Conservation (phyloP, 2,329 filamentous ascomycete species). For the Aspergillus pseudonomiae region DNA sequence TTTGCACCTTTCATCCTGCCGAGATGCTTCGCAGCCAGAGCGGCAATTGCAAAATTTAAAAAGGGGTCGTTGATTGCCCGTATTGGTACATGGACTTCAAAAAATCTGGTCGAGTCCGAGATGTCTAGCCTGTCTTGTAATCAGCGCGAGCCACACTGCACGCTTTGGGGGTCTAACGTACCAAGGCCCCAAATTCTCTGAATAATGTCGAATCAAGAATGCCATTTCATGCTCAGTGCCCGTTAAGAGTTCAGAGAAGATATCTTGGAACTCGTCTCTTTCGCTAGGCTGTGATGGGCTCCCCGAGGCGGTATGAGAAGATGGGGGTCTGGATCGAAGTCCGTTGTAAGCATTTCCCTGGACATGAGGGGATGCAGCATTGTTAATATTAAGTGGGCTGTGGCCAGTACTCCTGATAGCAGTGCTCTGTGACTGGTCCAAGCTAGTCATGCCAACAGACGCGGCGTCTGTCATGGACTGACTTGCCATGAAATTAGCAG, state of each 20-base stretch:
- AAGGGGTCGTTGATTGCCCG: conserved; percentile 39
- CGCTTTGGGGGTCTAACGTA: conserved; percentile 16
- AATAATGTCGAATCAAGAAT: conserved; percentile 42
- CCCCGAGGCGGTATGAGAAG: conserved; percentile 12
- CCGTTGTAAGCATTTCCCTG: conserved; percentile 1
- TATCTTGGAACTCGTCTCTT: conserved; percentile 36
- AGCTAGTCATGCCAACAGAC: background rate
- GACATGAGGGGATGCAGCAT: background rate
- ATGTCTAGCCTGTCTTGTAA: conserved; percentile 36
- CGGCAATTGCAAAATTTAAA: conserved; percentile 41
- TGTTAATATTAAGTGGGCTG: conserved; percentile 5
- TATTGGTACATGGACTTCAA: conserved; percentile 40
- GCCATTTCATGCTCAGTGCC: conserved; percentile 43
- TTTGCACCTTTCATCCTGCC: conserved; percentile 35
- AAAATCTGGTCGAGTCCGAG: conserved; percentile 45
- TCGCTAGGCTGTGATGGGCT: conserved; percentile 28
- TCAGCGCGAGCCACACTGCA: conserved; percentile 14
- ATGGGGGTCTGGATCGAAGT: conserved; percentile 5
- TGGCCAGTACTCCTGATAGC: conserved; percentile 7
- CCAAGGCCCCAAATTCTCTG: conserved; percentile 41
- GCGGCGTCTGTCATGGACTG: background rate
- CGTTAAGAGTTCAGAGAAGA: conserved; percentile 41
- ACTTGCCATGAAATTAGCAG: background rate
- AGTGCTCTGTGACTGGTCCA: conserved; percentile 7
- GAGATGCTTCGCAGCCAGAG: conserved; percentile 45